These are phyloP conservation scores for Clonostachys sp. DNA, from an alignment of 2,329 filamentous ascomycete genomes.

Conservation along the genomic window DNA sequence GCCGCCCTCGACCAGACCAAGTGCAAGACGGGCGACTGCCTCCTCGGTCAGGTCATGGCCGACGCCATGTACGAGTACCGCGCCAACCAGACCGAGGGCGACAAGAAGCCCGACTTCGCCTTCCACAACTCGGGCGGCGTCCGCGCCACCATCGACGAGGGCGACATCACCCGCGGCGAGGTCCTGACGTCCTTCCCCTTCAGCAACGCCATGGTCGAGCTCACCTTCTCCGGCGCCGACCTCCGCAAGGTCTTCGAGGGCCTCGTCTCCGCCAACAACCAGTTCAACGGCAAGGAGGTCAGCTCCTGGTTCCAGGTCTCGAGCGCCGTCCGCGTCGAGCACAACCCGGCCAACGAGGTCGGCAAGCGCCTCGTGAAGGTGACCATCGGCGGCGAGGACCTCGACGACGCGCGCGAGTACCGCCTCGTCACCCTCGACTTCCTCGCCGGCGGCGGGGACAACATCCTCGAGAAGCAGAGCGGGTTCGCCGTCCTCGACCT, in stretches of 20 bases:
- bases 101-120: conserved; percentile 44
- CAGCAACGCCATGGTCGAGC: conserved; percentile 58
- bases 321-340: conserved; percentile 48
- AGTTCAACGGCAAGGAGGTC: conserved; percentile 45
- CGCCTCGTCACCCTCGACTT: conserved; percentile 60
- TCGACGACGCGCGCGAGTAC: conserved; percentile 44
- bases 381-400: conserved; percentile 38
- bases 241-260: conserved; percentile 57
- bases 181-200: conserved; percentile 63
- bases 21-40: conserved; percentile 55
- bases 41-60: conserved; percentile 48
- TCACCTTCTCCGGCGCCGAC: conserved; percentile 45
- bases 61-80: conserved; percentile 61
- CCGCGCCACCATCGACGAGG: conserved; percentile 57
- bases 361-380: conserved; percentile 48
- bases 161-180: conserved; percentile 57
- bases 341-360: conserved; percentile 44
- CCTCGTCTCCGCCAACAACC: conserved; percentile 47
- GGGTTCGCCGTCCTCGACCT: conserved; percentile 42
- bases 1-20: conserved; percentile 54
- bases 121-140: conserved; percentile 62
- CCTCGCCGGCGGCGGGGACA: conserved; percentile 57
- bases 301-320: conserved; percentile 60
- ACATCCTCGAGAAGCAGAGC: conserved; percentile 40
- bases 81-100: conserved; percentile 33